Percentiles rank a stretch among this genome's conserved stretches.
Conservation (phyloP, 2,329 filamentous ascomycete species). For the Microsporum ferrugineum region DNA sequence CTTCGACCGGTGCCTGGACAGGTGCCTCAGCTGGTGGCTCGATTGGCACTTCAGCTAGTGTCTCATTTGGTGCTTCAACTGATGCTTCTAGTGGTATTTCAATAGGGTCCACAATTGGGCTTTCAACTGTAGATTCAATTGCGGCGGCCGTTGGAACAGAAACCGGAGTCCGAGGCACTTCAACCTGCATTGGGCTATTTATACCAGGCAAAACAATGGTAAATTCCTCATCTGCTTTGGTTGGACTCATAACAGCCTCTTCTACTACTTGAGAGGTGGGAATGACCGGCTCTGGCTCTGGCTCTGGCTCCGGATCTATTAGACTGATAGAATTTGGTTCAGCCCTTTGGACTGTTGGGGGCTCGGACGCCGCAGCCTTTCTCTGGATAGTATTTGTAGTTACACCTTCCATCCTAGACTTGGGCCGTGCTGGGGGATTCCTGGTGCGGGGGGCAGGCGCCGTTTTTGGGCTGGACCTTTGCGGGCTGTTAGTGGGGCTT, state of each 20-base stretch:
- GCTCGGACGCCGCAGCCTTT: conserved; percentile 25
- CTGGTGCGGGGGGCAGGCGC: conserved; percentile 22
- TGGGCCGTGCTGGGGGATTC: conserved; percentile 22
- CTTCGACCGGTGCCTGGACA: not conserved
- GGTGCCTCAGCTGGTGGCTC: not conserved
- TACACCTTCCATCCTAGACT: conserved; percentile 23
- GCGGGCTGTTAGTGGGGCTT: conserved; percentile 16
- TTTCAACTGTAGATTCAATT: not conserved
- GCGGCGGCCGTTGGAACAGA: conserved; percentile 8
- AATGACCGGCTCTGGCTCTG: not conserved
- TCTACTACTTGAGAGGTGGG: not conserved
- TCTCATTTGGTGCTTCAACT: too few species aligned
- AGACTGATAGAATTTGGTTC: not conserved
- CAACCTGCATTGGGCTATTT: not conserved
- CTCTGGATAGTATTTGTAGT: conserved; percentile 23
- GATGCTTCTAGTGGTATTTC: not conserved
- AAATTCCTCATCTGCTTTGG: conserved; percentile 4
- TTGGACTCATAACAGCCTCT: not conserved
- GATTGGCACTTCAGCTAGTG: not conserved
- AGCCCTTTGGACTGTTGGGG: conserved; percentile 17
- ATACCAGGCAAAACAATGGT: not conserved
- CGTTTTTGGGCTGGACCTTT: conserved; percentile 20
- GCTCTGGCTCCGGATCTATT: not conserved
- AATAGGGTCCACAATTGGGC: not conserved
- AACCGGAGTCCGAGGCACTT: not conserved